These are phyloP conservation scores for Porcisia hertigi DNA, from an alignment of 208 protist genomes.

Conservation along the genomic window DNA sequence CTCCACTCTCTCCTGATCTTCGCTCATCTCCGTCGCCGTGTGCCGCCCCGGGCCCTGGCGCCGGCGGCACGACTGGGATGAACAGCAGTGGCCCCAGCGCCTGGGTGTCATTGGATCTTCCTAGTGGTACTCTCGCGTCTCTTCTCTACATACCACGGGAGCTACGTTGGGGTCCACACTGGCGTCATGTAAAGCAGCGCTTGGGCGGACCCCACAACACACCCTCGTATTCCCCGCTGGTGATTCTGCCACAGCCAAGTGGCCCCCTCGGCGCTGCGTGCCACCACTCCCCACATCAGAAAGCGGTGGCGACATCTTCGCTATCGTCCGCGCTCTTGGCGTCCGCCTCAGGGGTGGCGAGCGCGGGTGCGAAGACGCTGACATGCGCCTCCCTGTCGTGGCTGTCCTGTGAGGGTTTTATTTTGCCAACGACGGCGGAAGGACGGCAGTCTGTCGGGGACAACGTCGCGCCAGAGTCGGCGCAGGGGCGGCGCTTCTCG, in stretches of 20 bases:
- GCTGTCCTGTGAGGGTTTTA: neutral
- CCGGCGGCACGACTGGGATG: neutral
- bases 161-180: constrained; percentile 29
- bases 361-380: neutral
- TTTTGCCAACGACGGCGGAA: neutral
- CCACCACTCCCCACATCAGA: neutral
- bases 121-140: constrained; percentile 18
- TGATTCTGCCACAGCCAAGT: neutral
- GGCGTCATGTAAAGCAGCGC: constrained; percentile 33
- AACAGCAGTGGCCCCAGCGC: neutral
- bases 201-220: constrained; percentile 8
- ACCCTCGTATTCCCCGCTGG: neutral
- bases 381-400: neutral
- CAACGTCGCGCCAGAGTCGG: too few relatives aligned
- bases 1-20: neutral
- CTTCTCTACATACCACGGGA: constrained; percentile 33
- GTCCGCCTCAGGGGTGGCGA: neutral
- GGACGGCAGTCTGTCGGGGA: neutral
- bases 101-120: constrained; percentile 2
- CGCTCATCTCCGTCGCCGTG: neutral
- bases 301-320: neutral
- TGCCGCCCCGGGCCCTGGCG: neutral
- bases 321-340: neutral
- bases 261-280: neutral
- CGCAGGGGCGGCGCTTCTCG: neutral